These are phyloP conservation scores for Triglochin maritima DNA, from an alignment of 106 monocot genomes.

Conservation along the genomic window DNA sequence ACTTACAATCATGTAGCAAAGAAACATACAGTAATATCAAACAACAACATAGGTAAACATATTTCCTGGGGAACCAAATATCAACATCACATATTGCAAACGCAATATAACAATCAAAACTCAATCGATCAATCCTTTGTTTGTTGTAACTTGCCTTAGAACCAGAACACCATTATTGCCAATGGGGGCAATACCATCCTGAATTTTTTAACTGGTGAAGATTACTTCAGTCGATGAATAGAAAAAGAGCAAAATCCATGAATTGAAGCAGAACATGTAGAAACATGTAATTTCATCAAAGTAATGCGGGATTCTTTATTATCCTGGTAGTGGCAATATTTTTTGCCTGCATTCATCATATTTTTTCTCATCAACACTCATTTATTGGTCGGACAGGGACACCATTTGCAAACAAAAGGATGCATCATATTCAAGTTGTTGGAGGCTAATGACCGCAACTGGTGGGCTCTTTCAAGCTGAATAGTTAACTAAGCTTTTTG, in stretches of 20 bases:
- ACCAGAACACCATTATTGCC: slow-evolving; percentile 44
- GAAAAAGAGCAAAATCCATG: not conserved
- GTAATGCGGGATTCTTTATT: too few relatives aligned
- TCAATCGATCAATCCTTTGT: not conserved
- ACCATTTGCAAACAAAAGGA: slow-evolving; percentile 17
- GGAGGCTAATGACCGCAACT: too few relatives aligned
- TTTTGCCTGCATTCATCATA: not conserved
- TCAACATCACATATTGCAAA: slow-evolving; percentile 1
- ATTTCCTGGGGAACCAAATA: slow-evolving; percentile 30
- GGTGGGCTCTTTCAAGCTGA: too few relatives aligned
- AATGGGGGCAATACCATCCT: slow-evolving; percentile 50
- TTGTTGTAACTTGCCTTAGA: slow-evolving; percentile 56
- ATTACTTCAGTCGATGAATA: slow-evolving; percentile 49
- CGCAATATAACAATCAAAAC: not conserved
- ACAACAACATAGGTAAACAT: slow-evolving; percentile 48
- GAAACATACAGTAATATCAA: slow-evolving; percentile 18
- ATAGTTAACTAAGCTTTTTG: too few relatives aligned
- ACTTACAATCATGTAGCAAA: slow-evolving; percentile 16
- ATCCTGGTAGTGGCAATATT: slow-evolving; percentile 4
- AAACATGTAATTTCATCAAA: too few relatives aligned
- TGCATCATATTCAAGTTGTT: too few relatives aligned
- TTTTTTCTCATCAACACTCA: slow-evolving; percentile 2
- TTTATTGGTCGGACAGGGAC: slow-evolving; percentile 1
- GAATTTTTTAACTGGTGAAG: slow-evolving; percentile 61
- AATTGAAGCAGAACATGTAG: too few relatives aligned